A percentile compares a stretch with the other conserved stretches of the same genome.
These are phyloP conservation scores for Stromatinia cepivora DNA, from an alignment of 2,329 filamentous ascomycete species.

Conservation along the genomic window DNA sequence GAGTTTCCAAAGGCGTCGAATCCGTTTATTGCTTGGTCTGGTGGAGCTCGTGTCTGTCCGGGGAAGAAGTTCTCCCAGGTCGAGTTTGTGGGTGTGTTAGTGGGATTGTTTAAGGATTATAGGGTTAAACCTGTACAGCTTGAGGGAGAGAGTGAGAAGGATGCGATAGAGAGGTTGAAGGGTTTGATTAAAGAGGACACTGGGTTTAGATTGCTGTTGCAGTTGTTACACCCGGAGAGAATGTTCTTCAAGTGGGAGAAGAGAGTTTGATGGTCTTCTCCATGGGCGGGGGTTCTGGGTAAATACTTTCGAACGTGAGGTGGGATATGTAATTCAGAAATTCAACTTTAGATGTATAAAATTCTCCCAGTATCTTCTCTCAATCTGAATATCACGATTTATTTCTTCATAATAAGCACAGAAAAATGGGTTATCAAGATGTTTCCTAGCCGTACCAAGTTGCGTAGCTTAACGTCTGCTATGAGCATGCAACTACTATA, in stretches of 20 bases:
- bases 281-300: neutral
- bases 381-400: neutral
- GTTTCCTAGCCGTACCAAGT: neutral
- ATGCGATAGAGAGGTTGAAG: neutral
- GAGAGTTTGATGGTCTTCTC: neutral
- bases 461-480: neutral
- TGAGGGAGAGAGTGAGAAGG: neutral
- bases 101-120: neutral
- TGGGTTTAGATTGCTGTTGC: neutral
- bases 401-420: neutral
- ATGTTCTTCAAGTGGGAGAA: slow-evolving; percentile 6
- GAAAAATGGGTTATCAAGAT: neutral
- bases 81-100: neutral
- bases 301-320: neutral
- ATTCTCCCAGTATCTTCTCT: neutral
- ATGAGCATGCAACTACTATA: neutral
- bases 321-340: neutral
- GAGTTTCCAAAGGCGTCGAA: neutral
- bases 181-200: neutral
- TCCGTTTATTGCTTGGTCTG: slow-evolving; percentile 9
- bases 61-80: slow-evolving; percentile 2
- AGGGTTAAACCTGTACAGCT: neutral
- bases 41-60: neutral
- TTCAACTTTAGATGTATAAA: neutral
- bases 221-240: slow-evolving; percentile 1